These are phyloP conservation scores for Cladosporium austrohemisphaericum DNA, from an alignment of 2,329 filamentous ascomycete species.

Conservation along the genomic window DNA sequence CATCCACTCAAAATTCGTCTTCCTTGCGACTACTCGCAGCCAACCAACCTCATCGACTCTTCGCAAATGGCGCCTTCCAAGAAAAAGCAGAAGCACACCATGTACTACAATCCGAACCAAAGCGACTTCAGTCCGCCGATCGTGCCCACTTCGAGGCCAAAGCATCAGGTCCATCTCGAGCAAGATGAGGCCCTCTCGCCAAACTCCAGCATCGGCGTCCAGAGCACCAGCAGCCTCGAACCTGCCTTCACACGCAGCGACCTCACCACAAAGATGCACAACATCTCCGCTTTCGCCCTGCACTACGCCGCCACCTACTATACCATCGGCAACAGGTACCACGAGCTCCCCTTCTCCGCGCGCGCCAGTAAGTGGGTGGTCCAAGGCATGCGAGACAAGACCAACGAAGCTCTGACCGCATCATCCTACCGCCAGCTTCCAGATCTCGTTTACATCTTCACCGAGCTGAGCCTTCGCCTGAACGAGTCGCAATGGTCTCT, in stretches of 20 bases:
- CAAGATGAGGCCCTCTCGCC: not conserved
- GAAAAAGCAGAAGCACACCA: not conserved
- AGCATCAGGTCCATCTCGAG: not conserved
- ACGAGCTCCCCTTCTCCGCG: not conserved
- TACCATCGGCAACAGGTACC: slow-evolving; percentile 5
- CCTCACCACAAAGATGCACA: not conserved
- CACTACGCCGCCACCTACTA: slow-evolving; percentile 8
- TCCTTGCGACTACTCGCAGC: no score
- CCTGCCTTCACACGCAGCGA: not conserved
- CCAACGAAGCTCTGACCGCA: not conserved
- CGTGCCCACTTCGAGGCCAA: not conserved
- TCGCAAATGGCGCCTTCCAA: no score
- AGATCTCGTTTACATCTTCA: slow-evolving; percentile 8
- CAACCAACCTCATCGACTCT: no score
- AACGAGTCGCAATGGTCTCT: not conserved
- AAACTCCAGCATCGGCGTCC: not conserved
- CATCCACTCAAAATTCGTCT: no score
- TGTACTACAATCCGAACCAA: not conserved
- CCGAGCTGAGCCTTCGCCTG: slow-evolving; percentile 2
- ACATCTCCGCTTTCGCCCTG: not conserved
- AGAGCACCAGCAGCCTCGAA: not conserved
- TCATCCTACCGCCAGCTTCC: slow-evolving; percentile 3
- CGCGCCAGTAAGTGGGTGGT: not conserved
- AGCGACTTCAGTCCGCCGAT: not conserved
- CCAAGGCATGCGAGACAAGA: not conserved